Base-by-base conservation (phyloP, 306 rosid species). In the Glycyrrhiza uralensis region DNA sequence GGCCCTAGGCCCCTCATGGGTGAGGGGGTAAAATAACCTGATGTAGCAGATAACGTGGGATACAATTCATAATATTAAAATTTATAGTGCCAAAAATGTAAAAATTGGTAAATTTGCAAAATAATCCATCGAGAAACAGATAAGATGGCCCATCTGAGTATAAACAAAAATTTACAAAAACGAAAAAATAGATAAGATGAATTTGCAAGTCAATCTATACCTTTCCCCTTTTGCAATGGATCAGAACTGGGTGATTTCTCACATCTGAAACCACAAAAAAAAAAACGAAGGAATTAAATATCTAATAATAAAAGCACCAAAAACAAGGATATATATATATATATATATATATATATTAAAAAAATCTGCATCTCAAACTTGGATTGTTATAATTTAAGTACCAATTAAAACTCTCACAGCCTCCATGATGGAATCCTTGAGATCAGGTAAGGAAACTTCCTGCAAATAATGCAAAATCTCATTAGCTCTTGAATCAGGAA, bases 391-490 rank as follows among this genome's bases (percentile, higher is more conserved):
- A 26, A 56, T 8, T 36, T 47, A 36, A 29, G 42, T 88, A 90
- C 98, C 98, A 42, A 87, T 78, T 57, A 92, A 81, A 67, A 92
- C 74, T 82, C 81, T 84, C 81, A 92, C 80, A 20, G 98, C 96
- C 50, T 85, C 90, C 83, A 87, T 84, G 69, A 92, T 87, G 10
- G 91, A 80, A 69, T 81, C 90, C 67, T 44, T 81, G 13, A 80
- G 86, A 72, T 77, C 72, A 30, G 90, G 85, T 50, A 74, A 76
- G 47, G 82, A 79, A 57, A 86, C 75, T 50, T 92, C 96, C 96
- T 92, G 85, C 79, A 85, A 36, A 65, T 36, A 42, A 20, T n/a
- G 32, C 66, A 72, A 69, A 41, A 3, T 33, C 11, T 11, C 36
- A 28, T 77, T 22, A 47, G 41, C 65, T 39, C n/a, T 55, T 36